Base-by-base conservation (phyloP, 1,284 basidiomycete species). In the Irpex sp. region DNA sequence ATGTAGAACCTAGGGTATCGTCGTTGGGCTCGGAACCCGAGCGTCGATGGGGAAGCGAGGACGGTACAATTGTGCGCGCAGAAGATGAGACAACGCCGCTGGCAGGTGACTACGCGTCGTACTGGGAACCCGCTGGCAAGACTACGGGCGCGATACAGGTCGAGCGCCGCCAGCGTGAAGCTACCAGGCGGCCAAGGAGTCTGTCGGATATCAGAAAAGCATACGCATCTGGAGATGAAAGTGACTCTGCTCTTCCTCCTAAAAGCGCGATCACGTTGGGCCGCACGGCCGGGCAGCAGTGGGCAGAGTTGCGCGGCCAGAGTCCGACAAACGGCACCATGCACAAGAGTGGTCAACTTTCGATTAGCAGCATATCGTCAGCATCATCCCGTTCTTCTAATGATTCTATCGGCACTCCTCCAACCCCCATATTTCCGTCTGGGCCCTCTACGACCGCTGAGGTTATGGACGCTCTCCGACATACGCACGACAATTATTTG, bases 401-500 rank as follows among this genome's bases (percentile, higher is more conserved):
- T 59, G 77, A 78, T 26, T 77, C 76, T 7, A 63, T 71, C 37
- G 72, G 69, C 31, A 76, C 79, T n/a, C 76, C 77, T 49, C 67
- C 81, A 8, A 80, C 82, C 5, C 81, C 84, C 7, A 75, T 83
- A 7, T 91, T 92, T 71, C 91, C 91, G 49, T 81, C 81, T 49
- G 91, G 91, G 5, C 86, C 88, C 34, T 85, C 86, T 56, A 86
- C 83, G 19, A 81, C 85, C 36, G 74, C 81, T 2, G 85, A 90
- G 69, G 85, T 93, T 4, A 82, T 90, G 74, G 87, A 89, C 60
- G 84, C 85, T 4, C 79, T 94, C 34, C 86, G 89, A 19, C 76
- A 81, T 60, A 92, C 93, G 8, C 94, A 97, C 74, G 94, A 97
- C 71, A 87, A 92, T 64, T 91, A 97, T 67, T 81, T 98, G 5